A percentile compares a stretch with the other conserved stretches of the same genome.
Conservation (phyloP, 139 green algal genomes). For the Zygnema cylindricum region DNA sequence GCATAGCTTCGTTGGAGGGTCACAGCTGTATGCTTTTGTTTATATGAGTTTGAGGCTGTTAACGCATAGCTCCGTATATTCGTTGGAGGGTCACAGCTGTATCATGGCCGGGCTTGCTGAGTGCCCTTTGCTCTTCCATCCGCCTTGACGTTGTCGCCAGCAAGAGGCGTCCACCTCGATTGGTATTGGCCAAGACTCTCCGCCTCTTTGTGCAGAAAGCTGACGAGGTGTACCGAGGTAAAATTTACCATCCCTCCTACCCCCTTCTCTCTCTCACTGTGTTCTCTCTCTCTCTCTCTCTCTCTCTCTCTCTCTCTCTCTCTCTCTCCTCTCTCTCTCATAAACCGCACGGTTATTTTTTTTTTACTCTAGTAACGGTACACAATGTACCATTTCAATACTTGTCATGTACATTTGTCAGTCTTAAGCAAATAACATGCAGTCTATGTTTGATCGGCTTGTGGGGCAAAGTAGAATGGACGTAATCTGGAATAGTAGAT, state of each 20-base stretch:
- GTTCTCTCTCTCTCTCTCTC: background rate
- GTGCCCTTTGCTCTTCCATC: slow-evolving; percentile 28
- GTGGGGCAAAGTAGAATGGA: too few relatives aligned
- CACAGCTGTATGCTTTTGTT: background rate
- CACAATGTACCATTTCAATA: too few relatives aligned
- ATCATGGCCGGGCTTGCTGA: slow-evolving; percentile 17
- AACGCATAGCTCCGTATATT: slow-evolving; percentile 18
- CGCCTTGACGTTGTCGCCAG: background rate
- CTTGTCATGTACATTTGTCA: too few relatives aligned
- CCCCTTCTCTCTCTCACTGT: background rate
- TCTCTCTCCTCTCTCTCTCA: too few relatives aligned
- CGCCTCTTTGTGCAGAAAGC: slow-evolving; percentile 34
- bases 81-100: slow-evolving; percentile 1
- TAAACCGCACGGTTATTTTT: too few relatives aligned
- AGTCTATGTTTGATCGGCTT: too few relatives aligned
- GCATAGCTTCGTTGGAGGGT: background rate
- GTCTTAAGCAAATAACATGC: too few relatives aligned
- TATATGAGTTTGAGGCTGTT: background rate
- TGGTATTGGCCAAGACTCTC: slow-evolving; percentile 21
- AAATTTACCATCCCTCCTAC: background rate
- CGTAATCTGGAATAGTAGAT: too few relatives aligned
- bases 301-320: too few relatives aligned
- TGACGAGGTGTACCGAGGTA: slow-evolving; percentile 3
- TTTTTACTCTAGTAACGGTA: too few relatives aligned
- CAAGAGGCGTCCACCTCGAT: slow-evolving; percentile 2